Conservation (phyloP, 2,329 filamentous ascomycete genomes). For the Colletotrichum sp. region DNA sequence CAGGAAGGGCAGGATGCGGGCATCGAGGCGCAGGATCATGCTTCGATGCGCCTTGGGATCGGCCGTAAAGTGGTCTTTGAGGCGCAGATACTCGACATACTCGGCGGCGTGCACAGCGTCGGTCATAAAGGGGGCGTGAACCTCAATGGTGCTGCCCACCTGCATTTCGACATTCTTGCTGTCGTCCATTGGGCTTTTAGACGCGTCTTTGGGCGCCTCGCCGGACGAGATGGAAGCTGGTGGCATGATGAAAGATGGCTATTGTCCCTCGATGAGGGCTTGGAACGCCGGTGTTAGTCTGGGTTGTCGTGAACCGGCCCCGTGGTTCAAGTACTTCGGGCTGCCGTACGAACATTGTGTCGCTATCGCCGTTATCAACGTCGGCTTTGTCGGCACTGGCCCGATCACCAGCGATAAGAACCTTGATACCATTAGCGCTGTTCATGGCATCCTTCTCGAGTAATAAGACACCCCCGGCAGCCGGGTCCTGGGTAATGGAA, state of each 20-base stretch:
- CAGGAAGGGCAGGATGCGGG: not conserved
- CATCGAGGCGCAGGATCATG: not conserved
- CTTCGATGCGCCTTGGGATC: not conserved
- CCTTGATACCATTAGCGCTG: not conserved
- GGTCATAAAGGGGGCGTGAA: not conserved
- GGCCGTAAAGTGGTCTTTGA: not conserved
- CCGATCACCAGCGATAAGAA: not conserved
- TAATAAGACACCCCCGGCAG: not conserved
- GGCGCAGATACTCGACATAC: not conserved
- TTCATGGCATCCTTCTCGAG: not conserved
- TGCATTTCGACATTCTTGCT: not conserved
- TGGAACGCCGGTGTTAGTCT: not conserved
- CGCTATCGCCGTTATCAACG: not conserved
- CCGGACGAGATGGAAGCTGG: not conserved
- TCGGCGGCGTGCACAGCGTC: not conserved
- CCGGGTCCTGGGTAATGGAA: not conserved
- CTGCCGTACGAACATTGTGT: not conserved
- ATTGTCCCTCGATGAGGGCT: not conserved
- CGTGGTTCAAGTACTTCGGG: not conserved
- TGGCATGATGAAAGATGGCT: not conserved
- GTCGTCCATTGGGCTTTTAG: not conserved
- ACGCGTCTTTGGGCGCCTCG: not conserved
- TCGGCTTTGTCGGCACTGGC: not conserved
- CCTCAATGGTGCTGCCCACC: not conserved
- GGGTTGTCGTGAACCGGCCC: too few species aligned